Base-by-base conservation (phyloP, 2,329 filamentous ascomycete genomes). In the Alternaria postmessia region DNA sequence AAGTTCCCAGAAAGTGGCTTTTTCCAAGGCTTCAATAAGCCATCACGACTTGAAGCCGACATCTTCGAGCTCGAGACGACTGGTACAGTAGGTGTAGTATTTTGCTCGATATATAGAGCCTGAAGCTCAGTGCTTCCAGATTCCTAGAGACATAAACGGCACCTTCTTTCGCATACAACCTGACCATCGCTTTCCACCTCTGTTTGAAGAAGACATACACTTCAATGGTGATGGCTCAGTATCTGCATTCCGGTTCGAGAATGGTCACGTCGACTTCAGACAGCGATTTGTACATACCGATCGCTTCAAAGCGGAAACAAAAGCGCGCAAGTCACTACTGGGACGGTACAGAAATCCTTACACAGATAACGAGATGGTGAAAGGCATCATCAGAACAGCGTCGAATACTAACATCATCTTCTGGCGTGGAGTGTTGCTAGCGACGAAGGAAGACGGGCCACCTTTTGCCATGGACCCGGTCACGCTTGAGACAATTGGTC, bases 391-490 rank as follows among this genome's bases (percentile, higher is more conserved):
- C 41, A 77, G 85, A 22, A 87, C 85, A 0, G 85, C 85, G 0
- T 81, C 83, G 3, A 88, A 89, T 63, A 88, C 86, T 1, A 88
- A 89, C 57, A 77, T 88, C n/a, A 78, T 85, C 1, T 86, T 84
- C 66, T 88, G 85, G 82, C 77, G 84, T 7, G 85, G 85, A 0
- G 80, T 84, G 47, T 67, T 88, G 57, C 76, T 88, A 5, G 85
- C 85, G 0, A 80, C 78, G 52, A 88, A 88, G 65, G 82, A 86
- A 62, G 73, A 76, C 32, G 78, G 74, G 0, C 69, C 77, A 6
- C 78, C 78, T 0, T 81, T 80, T 32, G 76, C 75, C 2, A 73
- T 81, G 60, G 74, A 82, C 57, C 79, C 80, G 0, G 65, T 74
- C 11, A 80, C 79, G 0, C 68, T 82, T 0, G 78, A 81, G 26